phyloP scores from a whole-genome alignment of 2,329 filamentous ascomycete genomes.

The Esteya vermicola region DNA sequence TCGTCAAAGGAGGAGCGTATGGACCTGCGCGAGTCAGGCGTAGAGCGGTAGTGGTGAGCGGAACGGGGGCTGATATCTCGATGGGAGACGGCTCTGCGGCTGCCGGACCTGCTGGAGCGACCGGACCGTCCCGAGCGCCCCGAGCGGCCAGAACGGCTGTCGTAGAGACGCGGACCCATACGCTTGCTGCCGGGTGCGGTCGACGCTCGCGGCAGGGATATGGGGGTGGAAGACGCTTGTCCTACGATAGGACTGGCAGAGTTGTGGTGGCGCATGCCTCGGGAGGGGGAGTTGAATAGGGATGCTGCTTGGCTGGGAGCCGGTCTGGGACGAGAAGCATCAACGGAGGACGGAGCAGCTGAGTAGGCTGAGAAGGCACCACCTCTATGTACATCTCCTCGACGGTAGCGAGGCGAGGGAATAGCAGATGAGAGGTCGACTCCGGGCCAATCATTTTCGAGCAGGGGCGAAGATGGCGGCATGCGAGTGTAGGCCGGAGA shows the following conservation, averaged over 20 bases:
- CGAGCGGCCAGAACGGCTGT: conserved; percentile 14
- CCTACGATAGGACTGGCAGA: conserved; percentile 15
- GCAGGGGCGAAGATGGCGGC: conserved; percentile 10
- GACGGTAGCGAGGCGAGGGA: conserved; percentile 16
- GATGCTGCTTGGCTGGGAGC: conserved; percentile 8
- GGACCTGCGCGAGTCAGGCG: conserved; percentile 20
- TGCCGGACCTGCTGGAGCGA: conserved; percentile 11
- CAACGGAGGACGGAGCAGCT: conserved; percentile 4
- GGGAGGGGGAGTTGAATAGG: conserved; percentile 12
- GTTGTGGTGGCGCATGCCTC: conserved; percentile 16
- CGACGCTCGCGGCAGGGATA: conserved; percentile 7
- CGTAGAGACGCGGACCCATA: conserved; percentile 9
- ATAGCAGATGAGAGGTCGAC: conserved; percentile 12
- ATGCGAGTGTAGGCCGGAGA: conserved; percentile 8
- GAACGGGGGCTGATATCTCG: conserved; percentile 20
- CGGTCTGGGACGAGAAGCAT: conserved; percentile 7
- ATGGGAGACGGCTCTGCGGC: conserved; percentile 15
- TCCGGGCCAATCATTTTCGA: conserved; percentile 17
- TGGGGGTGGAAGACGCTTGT: conserved; percentile 9
- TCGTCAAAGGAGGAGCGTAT: conserved; percentile 22
- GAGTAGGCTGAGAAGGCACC: conserved; percentile 11
- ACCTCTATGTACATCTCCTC: conserved; percentile 15
- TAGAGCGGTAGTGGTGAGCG: conserved; percentile 22
- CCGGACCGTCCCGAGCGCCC: no score
- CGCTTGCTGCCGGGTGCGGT: conserved; percentile 6